Base-by-base conservation (phyloP, 805 yeast genomes). In the Ogataea siamensis region DNA sequence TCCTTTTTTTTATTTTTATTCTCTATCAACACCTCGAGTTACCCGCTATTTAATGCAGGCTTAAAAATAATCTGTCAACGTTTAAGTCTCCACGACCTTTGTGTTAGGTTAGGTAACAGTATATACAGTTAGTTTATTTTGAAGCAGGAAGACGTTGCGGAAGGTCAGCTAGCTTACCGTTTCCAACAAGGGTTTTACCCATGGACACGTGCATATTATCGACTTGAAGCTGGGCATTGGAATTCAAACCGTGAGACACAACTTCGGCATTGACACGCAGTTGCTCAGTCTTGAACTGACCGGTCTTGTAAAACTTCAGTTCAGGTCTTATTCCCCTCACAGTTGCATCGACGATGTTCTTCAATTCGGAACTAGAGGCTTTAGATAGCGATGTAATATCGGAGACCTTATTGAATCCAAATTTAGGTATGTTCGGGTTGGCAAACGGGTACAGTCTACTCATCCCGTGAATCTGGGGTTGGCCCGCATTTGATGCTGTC, bases 161-260 rank as follows among this genome's bases (percentile, higher is more conserved):
- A 10, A 59, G 39, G 2, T 48, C 34, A 3, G 38, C 43, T 7
- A 59, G 24, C 3, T 42, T 36, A 3, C 39, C 37, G n/a, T 49
- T 34, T 17, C 58, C 62, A 5, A 45, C 28, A 11, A 49, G 28
- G 5, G 51, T 54, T 5, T 36, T 38, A 2, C 49, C 47, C 37
- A 58, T 39, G 1, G 36, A 10, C 6, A 25, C 23, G 35, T 54
- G 57, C 25, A 54, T 23, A 22, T 46, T 40, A 33, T 50, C 60
- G 12, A 59, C 63, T 30, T 60, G 54, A 20, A 59, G 32, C 34
- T 59, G 64, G 5, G 64, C 47, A 24, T 60, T 60, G 17, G 51
- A 43, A 37, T 59, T 60, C 37, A 60, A 42, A 3, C 54, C 50
- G 38, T 60, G 55, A 7, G 53, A 53, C 27, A 59, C 60, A 12